These are phyloP conservation scores for Cystoderma amianthinum DNA, from an alignment of 768 basidiomycete genomes.

Conservation along the genomic window DNA sequence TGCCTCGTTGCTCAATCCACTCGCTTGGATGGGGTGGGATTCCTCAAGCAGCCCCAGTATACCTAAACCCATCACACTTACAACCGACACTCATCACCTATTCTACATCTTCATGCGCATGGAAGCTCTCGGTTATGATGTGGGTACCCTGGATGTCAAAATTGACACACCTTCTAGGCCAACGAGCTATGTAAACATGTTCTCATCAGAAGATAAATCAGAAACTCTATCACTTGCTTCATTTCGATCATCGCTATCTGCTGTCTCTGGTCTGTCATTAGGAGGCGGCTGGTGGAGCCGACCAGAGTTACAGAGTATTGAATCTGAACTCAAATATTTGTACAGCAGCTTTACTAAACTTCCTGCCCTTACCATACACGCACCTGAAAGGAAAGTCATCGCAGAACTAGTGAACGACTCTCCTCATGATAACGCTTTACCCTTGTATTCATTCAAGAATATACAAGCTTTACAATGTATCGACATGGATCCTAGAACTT, in stretches of 20 bases:
- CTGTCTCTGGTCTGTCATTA: constrained; percentile 69
- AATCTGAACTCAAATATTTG: constrained; percentile 76
- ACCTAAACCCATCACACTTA: constrained; percentile 54
- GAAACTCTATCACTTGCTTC: constrained; percentile 73
- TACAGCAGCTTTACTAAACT: constrained; percentile 90
- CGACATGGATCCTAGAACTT: constrained; percentile 75
- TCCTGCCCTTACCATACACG: constrained; percentile 64
- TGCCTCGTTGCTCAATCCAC: constrained; percentile 48
- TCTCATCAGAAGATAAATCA: constrained; percentile 49
- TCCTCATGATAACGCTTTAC: constrained; percentile 68
- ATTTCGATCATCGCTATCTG: constrained; percentile 70
- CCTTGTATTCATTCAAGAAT: constrained; percentile 82
- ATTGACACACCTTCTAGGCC: constrained; percentile 71
- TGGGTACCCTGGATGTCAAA: constrained; percentile 76
- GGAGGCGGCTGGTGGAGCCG: constrained; percentile 69
- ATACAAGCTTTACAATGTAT: constrained; percentile 67
- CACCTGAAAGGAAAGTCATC: constrained; percentile 60
- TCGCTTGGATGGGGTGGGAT: constrained; percentile 49
- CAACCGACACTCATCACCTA: constrained; percentile 74
- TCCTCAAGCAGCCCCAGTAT: constrained; percentile 19
- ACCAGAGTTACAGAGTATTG: constrained; percentile 49
- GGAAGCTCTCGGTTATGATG: constrained; percentile 69
- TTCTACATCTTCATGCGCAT: constrained; percentile 86
- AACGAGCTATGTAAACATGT: constrained; percentile 65
- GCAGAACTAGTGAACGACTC: constrained; percentile 63